A percentile compares a stretch with the other conserved stretches of the same genome.
phyloP scores from a whole-genome alignment of 495 filamentous ascomycete species.

The Hyaloscypha finlandica region DNA sequence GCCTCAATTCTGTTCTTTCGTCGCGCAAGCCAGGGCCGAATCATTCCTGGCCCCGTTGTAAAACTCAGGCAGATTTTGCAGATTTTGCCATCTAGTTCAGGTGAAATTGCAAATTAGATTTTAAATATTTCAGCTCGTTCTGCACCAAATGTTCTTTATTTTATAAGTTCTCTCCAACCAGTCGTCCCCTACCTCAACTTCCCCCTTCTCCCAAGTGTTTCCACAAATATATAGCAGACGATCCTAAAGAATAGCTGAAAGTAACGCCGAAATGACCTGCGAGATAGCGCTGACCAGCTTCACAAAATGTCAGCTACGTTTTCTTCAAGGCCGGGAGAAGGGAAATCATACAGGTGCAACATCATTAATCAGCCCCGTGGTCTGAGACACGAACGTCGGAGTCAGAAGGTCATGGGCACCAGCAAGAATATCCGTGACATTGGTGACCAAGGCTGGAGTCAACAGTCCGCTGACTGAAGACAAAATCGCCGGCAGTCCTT shows the following conservation, averaged over 20 bases:
- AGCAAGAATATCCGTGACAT: neutral
- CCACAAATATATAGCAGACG: no score
- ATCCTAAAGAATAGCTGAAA: neutral
- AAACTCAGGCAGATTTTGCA: no score
- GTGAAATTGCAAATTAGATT: no score
- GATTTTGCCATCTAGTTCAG: no score
- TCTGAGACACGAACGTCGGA: neutral
- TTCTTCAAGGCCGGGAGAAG: neutral
- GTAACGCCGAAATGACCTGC: neutral
- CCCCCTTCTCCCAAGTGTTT: no score
- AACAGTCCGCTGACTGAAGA: slow-evolving; percentile 1
- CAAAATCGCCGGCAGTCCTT: neutral
- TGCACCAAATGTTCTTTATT: no score
- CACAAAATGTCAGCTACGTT: neutral
- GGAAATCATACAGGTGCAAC: neutral
- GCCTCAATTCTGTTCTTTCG: no score
- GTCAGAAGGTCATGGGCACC: neutral
- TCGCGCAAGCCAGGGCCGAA: no score
- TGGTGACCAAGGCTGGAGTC: slow-evolving; percentile 1
- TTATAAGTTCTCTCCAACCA: no score
- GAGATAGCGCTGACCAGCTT: neutral
- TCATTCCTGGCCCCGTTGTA: no score
- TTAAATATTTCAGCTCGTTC: no score
- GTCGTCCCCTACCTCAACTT: no score
- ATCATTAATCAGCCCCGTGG: neutral